Evolutionary conservation across 768 basidiomycete genomes (phyloP).

Genomic region (Tricholoma bakamatsutake): DNA sequence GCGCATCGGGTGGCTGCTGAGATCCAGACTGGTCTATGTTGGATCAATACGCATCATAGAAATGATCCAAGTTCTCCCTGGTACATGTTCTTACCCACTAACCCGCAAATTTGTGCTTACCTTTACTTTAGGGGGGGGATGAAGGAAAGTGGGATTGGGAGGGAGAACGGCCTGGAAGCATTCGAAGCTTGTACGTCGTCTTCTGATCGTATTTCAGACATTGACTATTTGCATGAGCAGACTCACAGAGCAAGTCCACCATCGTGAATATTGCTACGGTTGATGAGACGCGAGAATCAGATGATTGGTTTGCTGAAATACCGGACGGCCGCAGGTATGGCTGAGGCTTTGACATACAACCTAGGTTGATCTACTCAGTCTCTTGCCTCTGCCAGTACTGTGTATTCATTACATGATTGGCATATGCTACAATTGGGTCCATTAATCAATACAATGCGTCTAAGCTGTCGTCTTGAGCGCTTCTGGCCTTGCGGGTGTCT

Average conservation of each 20-base stretch:
- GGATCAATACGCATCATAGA: conserved; percentile 87
- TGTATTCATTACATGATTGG: conserved; percentile 12
- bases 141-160: conserved; percentile 84
- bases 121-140: conserved; percentile 66
- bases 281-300: conserved; percentile 49
- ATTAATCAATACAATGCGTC: conserved; percentile 7
- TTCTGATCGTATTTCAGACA: not conserved
- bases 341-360: conserved; percentile 25
- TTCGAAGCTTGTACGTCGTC: conserved; percentile 62
- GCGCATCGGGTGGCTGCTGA: conserved; percentile 68
- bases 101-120: not conserved
- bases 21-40: conserved; percentile 74
- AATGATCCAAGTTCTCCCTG: conserved; percentile 89
- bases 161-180: conserved; percentile 83
- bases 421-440: conserved; percentile 14
- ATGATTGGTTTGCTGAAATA: conserved; percentile 77
- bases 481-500: conserved; percentile 43
- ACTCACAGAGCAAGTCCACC: conserved; percentile 80
- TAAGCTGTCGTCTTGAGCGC: conserved; percentile 47
- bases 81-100: conserved; percentile 32
- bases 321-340: conserved; percentile 58
- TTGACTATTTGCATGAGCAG: conserved; percentile 28
- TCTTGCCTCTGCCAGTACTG: not conserved
- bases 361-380: not conserved
- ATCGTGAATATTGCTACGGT: conserved; percentile 66